phyloP scores from a whole-genome alignment of 257 asterid species.

The Sherardia arvensis region DNA sequence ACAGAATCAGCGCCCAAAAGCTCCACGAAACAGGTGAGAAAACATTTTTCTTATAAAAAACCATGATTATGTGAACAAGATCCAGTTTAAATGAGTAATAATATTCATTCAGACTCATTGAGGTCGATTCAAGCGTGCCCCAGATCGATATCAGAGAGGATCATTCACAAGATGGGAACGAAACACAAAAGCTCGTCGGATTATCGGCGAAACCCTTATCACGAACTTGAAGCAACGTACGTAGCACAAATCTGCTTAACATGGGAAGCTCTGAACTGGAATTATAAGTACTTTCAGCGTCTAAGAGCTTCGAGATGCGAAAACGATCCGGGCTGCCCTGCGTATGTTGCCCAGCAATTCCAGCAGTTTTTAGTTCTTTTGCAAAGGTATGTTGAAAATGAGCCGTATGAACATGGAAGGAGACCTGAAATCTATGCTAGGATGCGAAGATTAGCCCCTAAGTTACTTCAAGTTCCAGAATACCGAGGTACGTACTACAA shows the following conservation, averaged over 20 bases:
- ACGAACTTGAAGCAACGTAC: slow-evolving; percentile 68
- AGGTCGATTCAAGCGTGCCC: slow-evolving; percentile 76
- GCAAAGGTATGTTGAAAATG: slow-evolving; percentile 76
- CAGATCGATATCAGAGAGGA: slow-evolving; percentile 78
- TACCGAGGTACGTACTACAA: slow-evolving; percentile 47
- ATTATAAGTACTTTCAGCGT: slow-evolving; percentile 62
- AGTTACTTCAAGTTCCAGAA: slow-evolving; percentile 84
- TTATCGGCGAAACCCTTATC: slow-evolving; percentile 48
- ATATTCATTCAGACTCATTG: slow-evolving; percentile 69
- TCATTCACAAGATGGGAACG: slow-evolving; percentile 35
- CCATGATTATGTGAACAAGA: no score
- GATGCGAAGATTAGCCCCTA: slow-evolving; percentile 64
- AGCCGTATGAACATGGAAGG: slow-evolving; percentile 74
- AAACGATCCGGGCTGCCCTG: slow-evolving; percentile 74
- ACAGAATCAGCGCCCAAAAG: slow-evolving; percentile 63
- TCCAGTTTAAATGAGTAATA: no score
- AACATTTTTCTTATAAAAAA: no score
- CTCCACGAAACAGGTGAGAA: slow-evolving; percentile 73
- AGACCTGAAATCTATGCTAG: slow-evolving; percentile 77
- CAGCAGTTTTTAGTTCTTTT: slow-evolving; percentile 76
- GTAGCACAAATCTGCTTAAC: slow-evolving; percentile 84
- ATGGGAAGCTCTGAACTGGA: slow-evolving; percentile 95
- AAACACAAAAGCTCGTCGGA: slow-evolving; percentile 28
- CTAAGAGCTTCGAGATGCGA: slow-evolving; percentile 45
- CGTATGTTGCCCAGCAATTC: slow-evolving; percentile 66